Percentiles rank a stretch among this genome's conserved stretches.
These are phyloP conservation scores for Solanum tarijense DNA, from an alignment of 257 asterid species.

Conservation along the genomic window DNA sequence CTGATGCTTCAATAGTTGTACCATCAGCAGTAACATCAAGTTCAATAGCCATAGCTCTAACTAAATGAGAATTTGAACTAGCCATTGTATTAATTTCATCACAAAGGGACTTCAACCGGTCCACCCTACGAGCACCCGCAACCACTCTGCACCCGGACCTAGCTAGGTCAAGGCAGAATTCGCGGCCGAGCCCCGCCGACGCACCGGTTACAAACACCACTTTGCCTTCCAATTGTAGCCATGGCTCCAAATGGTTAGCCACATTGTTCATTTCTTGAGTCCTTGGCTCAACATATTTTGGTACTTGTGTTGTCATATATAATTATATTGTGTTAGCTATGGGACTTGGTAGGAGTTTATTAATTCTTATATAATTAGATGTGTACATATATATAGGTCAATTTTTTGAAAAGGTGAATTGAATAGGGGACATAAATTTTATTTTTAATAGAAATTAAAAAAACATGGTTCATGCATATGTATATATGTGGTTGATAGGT, in stretches of 20 bases:
- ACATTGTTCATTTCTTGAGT: background rate
- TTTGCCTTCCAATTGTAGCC: conserved; percentile 41
- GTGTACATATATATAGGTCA: background rate
- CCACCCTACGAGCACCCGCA: conserved; percentile 53
- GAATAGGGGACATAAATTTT: background rate
- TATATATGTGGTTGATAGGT: background rate
- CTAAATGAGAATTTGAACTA: background rate
- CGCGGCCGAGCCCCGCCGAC: conserved; percentile 71
- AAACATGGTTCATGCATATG: background rate
- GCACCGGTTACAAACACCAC: conserved; percentile 79
- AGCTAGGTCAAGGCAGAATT: conserved; percentile 53
- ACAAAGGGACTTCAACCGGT: conserved; percentile 41
- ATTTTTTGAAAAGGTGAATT: background rate
- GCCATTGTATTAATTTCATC: conserved; percentile 29
- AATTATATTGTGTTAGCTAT: background rate
- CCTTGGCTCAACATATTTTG: background rate
- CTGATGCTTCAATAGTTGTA: conserved; percentile 27
- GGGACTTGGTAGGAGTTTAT: too few relatives aligned
- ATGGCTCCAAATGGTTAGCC: conserved; percentile 41
- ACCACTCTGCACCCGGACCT: conserved; percentile 57
- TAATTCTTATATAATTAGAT: too few relatives aligned
- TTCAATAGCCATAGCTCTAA: conserved; percentile 43
- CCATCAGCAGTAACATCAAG: conserved; percentile 41
- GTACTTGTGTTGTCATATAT: background rate
- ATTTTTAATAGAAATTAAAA: background rate